Evolutionary conservation across 495 filamentous ascomycete genomes (phyloP).

Genomic region (Podospora bellae-mahoneyi): DNA sequence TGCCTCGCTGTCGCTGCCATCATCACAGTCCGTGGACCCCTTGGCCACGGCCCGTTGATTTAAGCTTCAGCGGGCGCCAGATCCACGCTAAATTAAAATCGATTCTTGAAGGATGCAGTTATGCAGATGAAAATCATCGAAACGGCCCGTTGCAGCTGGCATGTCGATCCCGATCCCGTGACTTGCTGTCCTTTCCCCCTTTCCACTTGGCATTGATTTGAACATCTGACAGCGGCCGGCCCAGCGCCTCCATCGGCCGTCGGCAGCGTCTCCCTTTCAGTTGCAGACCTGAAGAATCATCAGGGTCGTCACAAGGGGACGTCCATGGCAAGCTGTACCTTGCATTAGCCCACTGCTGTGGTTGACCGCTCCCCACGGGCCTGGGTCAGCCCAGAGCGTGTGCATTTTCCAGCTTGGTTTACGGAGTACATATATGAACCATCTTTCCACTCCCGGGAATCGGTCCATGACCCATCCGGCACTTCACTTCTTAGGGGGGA

Average conservation of each 20-base stretch:
- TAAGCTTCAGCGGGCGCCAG: slow-evolving; percentile 4
- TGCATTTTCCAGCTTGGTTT: not conserved
- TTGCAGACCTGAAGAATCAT: not conserved
- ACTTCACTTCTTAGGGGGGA: not conserved
- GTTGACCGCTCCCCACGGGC: not conserved
- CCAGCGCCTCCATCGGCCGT: not conserved
- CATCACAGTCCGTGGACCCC: not conserved
- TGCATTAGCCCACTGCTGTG: slow-evolving; percentile 25
- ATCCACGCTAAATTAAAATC: not conserved
- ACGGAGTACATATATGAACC: not conserved
- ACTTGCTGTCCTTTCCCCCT: not conserved
- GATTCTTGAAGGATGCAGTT: not conserved
- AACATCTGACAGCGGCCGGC: not conserved
- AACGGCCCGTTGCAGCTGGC: slow-evolving; percentile 7
- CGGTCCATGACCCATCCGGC: not conserved
- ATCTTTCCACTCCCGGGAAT: not conserved
- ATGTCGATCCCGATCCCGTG: not conserved
- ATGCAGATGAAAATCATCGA: not conserved
- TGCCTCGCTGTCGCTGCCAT: not conserved
- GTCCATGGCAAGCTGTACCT: slow-evolving; percentile 15
- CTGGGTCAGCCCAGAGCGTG: too few relatives aligned
- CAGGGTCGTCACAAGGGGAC: not conserved
- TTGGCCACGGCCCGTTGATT: not conserved
- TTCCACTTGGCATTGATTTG: not conserved
- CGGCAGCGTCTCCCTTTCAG: not conserved